Conservation (phyloP, 2,329 filamentous ascomycete genomes). For the Calonectria honghensis region DNA sequence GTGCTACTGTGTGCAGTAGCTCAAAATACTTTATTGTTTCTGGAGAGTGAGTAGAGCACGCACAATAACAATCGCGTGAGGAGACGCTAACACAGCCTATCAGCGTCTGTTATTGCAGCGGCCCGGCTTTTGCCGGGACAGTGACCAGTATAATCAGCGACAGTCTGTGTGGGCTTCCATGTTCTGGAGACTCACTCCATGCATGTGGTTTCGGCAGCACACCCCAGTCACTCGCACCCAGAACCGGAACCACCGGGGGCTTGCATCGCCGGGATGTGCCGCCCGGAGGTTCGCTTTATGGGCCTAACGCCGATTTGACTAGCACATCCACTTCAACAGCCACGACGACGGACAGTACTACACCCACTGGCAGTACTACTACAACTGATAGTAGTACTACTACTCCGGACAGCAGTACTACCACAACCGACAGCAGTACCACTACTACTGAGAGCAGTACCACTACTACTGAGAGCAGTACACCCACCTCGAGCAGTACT, state of each 20-base stretch:
- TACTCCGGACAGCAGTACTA: no score
- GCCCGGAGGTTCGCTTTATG: neutral
- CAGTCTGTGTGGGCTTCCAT: neutral
- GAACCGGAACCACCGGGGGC: no score
- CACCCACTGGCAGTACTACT: neutral
- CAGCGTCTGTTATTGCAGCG: neutral
- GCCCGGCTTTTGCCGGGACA: neutral
- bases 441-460: neutral
- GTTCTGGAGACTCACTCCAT: neutral
- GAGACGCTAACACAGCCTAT: neutral
- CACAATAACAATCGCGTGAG: neutral
- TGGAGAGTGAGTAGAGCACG: neutral
- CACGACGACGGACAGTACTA: neutral
- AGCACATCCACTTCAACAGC: neutral
- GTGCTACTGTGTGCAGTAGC: neutral
- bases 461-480: neutral
- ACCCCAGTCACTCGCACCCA: neutral
- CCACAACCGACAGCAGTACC: neutral
- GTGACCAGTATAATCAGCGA: neutral
- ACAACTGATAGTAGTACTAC: neutral
- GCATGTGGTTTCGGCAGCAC: neutral
- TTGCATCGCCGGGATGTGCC: neutral
- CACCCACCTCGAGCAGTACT: neutral
- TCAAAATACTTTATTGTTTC: conserved; percentile 1
- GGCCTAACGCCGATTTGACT: neutral